Evolutionary conservation across 371 early-diverging fungal genomes (phyloP).

Genomic region (Chytridium lagenaria): DNA sequence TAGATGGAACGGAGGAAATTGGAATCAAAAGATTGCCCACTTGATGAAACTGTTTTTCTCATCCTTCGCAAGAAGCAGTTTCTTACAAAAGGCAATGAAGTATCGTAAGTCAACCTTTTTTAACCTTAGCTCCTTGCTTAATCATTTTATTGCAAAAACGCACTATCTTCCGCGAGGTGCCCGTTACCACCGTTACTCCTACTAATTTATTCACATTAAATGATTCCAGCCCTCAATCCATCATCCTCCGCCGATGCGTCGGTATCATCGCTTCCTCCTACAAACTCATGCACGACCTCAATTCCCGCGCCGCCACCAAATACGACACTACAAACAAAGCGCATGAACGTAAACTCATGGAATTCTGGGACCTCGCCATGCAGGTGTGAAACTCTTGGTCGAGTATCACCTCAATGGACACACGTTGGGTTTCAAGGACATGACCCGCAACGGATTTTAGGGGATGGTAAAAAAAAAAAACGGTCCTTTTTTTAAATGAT

Average conservation of each 20-base stretch:
- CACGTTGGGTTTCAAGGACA: conserved; percentile 83
- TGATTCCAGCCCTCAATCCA: conserved; percentile 59
- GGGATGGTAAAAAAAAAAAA: too few species aligned
- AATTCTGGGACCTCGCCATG: conserved; percentile 74
- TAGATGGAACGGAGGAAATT: conserved; percentile 63
- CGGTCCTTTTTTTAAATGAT: too few species aligned
- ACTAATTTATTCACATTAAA: background rate
- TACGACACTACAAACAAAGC: conserved; percentile 67
- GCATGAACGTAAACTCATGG: conserved; percentile 72
- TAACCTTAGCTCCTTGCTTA: too few species aligned
- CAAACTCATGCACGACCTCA: conserved; percentile 63
- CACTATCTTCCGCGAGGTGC: too few species aligned
- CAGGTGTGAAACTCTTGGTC: conserved; percentile 58
- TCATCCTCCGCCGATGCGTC: conserved; percentile 61
- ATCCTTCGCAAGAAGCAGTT: conserved; percentile 64
- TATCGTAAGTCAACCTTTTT: too few species aligned
- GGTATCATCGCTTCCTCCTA: conserved; percentile 61
- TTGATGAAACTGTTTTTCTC: conserved; percentile 47
- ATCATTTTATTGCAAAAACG: too few species aligned
- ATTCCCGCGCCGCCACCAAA: conserved; percentile 67
- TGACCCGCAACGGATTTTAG: conserved; percentile 90
- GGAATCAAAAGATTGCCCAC: conserved; percentile 49
- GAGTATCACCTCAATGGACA: conserved; percentile 72
- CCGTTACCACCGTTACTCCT: too few species aligned
- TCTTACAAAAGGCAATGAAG: conserved; percentile 29